Evolutionary conservation across 352 stramenopile species (phyloP), one percentile per base, ranked within the genome.

Genomic region (Phytophthora sansomeana): DNA sequence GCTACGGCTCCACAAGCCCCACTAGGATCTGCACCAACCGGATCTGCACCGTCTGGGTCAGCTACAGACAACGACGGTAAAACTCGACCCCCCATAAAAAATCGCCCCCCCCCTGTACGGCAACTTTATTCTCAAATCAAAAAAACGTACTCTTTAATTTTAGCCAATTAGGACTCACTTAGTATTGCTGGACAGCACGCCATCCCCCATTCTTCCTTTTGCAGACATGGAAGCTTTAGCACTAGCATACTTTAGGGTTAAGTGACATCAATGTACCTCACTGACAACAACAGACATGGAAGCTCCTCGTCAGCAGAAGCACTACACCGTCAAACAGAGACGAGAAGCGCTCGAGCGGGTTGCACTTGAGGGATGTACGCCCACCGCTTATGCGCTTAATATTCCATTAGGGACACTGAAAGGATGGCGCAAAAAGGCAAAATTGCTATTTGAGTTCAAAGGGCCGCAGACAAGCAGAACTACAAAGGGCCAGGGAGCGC

Each of bases 391-490:
- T 7, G 36, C 10, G 36, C 36, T 43, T 14, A 43, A 43, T 14
- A 21, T 43, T 43, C 36, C 36, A 16, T 43, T 43, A 14, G 14
- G 36, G 3, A 43, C 36, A 43, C 11, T 21, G 14, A 43, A 43
- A 43, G 1, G 16, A 43, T n/a, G n/a, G n/a, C n/a, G n/a, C n/a
- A n/a, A n/a, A n/a, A n/a, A n/a, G 36, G 36, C 10, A 5, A 43
- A 16, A 43, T 43, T 43, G 21, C n/a, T n/a, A n/a, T n/a, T 43
- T 16, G 46, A 41, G 17, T 43, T 55, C 8, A 42, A 43, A 10
- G 48, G 30, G 17, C 14, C 48, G 4, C 48, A 55, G 48, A 33
- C 32, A n/a, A 55, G 48, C 7, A 44, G 17, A 17, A 43, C 48
- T 10, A 26, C 17, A 41, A 55, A 55, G n/a, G 29, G 17, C 29